Conservation (phyloP, 2,329 filamentous ascomycete species). For the Nemania sp. region DNA sequence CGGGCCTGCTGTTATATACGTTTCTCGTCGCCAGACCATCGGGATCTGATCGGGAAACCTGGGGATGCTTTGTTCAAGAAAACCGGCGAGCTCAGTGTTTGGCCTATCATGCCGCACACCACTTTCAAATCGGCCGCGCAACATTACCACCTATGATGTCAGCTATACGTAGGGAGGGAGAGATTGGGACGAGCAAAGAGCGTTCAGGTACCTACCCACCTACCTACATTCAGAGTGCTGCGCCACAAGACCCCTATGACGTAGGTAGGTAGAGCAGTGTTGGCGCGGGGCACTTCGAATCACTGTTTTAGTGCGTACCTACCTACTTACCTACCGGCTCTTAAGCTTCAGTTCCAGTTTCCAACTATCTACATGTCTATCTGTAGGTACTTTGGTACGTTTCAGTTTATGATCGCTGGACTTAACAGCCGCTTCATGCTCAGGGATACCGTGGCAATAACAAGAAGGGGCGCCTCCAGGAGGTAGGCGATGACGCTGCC, state of each 20-base stretch:
- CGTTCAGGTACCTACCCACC: neutral
- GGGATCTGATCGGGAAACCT: slow-evolving; percentile 7
- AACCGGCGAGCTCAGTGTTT: neutral
- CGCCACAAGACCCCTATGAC: slow-evolving; percentile 28
- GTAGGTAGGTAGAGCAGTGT: slow-evolving; percentile 8
- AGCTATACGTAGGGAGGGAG: slow-evolving; percentile 16
- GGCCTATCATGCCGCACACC: slow-evolving; percentile 5
- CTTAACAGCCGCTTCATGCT: too few species aligned
- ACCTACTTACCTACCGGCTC: too few species aligned
- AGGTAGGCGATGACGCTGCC: too few species aligned
- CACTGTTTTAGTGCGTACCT: neutral
- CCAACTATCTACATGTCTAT: too few species aligned
- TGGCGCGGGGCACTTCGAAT: slow-evolving; percentile 8
- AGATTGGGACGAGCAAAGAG: neutral
- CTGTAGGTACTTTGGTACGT: too few species aligned
- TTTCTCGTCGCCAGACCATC: neutral
- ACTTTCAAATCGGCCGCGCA: neutral
- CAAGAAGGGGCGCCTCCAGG: too few species aligned
- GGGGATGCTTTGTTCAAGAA: neutral
- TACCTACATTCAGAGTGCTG: slow-evolving; percentile 2
- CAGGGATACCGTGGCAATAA: too few species aligned
- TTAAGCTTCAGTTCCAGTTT: too few species aligned
- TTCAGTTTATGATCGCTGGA: too few species aligned
- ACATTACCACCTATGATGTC: slow-evolving; percentile 29
- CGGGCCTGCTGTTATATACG: slow-evolving; percentile 11